Conservation (phyloP, 805 yeast species). For the Lachancea dasiensis region DNA sequence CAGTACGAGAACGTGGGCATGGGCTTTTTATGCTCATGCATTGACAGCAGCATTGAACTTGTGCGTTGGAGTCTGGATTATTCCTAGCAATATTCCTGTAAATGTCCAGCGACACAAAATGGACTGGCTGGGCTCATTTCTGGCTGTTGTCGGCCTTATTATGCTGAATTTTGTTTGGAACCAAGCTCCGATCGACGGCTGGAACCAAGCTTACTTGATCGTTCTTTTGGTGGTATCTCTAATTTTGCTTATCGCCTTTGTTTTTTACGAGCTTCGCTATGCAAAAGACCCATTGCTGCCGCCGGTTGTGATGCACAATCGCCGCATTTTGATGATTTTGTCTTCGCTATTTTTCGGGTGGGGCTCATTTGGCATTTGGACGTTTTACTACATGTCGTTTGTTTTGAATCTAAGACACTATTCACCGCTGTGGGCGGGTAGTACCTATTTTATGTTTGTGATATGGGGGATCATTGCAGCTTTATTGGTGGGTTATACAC, state of each 20-base stretch:
- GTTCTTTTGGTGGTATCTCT: conserved; percentile 49
- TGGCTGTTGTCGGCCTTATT: conserved; percentile 56
- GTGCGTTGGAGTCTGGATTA: conserved; percentile 17
- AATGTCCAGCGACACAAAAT: conserved; percentile 28
- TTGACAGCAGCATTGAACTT: conserved; percentile 18
- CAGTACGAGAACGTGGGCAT: conserved; percentile 19
- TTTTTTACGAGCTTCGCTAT: conserved; percentile 41
- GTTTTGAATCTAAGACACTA: conserved; percentile 45
- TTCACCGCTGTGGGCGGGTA: conserved; percentile 41
- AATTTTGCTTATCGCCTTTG: conserved; percentile 40
- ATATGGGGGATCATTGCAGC: conserved; percentile 55
- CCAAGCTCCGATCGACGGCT: conserved; percentile 69
- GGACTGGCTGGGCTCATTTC: conserved; percentile 48
- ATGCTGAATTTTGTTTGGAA: conserved; percentile 66
- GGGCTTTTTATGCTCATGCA: conserved; percentile 28
- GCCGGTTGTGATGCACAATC: conserved; percentile 38
- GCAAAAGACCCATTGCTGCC: conserved; percentile 52
- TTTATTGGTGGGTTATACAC: conserved; percentile 42
- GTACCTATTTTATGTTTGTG: conserved; percentile 41
- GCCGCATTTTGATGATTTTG: conserved; percentile 43
- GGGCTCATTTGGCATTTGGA: conserved; percentile 74
- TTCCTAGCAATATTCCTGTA: conserved; percentile 28
- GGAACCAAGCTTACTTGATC: conserved; percentile 55
- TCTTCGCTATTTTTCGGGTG: conserved; percentile 56
- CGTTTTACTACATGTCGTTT: conserved; percentile 55